A percentile compares a stretch with the other conserved stretches of the same genome.
Conservation (phyloP, 2,329 filamentous ascomycete genomes). For the Trichoderma endophyticum region DNA sequence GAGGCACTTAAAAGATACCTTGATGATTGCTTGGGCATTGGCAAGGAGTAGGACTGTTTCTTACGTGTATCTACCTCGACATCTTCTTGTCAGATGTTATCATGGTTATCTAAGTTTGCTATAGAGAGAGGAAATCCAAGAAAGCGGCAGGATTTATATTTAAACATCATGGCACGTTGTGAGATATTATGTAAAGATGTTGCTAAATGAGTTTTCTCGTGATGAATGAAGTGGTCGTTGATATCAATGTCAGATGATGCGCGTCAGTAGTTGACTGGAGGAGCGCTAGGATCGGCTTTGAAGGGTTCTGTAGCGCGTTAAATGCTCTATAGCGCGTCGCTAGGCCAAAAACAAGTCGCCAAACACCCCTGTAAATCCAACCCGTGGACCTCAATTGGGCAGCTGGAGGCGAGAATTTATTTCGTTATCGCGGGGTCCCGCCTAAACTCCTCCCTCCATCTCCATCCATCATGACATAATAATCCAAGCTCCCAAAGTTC, state of each 20-base stretch:
- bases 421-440: conserved; percentile 27
- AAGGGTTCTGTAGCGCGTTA: background rate
- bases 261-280: background rate
- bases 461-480: conserved; percentile 24
- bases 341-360: background rate
- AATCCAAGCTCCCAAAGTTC: background rate
- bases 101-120: background rate
- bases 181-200: background rate
- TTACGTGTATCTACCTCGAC: too few species aligned
- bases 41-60: background rate
- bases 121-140: background rate
- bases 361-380: conserved; percentile 20
- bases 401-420: background rate
- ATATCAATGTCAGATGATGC: background rate
- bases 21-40: background rate
- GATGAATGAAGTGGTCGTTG: background rate
- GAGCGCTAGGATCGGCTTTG: background rate
- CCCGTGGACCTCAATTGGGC: background rate
- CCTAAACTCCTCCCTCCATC: conserved; percentile 3
- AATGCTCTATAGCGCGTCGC: background rate
- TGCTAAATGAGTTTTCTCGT: background rate
- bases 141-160: background rate
- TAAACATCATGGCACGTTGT: background rate
- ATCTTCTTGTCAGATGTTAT: background rate
- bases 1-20: background rate